These are phyloP conservation scores for Sambucus nigra DNA, from an alignment of 129 eudicot species.

Conservation along the genomic window DNA sequence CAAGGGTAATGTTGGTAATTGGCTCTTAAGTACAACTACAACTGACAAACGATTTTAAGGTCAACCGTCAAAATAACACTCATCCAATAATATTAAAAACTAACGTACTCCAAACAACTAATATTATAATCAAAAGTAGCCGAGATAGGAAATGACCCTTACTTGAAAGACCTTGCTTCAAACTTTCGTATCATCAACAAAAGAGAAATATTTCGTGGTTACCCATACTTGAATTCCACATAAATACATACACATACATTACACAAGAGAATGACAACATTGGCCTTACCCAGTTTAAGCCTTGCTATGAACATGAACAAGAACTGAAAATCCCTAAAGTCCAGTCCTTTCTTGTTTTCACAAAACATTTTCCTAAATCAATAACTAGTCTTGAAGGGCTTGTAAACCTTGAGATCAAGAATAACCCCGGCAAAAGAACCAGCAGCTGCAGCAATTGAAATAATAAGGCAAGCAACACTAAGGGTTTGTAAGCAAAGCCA, in stretches of 20 bases:
- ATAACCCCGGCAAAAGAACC: constrained; percentile 88
- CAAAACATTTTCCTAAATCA: constrained; percentile 19
- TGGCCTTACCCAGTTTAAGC: constrained; percentile 1
- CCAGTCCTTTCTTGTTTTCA: constrained; percentile 6
- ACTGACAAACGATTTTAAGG: no score
- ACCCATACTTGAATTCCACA: constrained; percentile 5
- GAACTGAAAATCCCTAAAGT: constrained; percentile 12
- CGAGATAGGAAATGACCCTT: no score
- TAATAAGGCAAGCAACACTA: constrained; percentile 61
- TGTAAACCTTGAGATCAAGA: constrained; percentile 60
- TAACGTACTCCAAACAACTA: no score
- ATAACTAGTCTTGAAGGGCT: constrained; percentile 55
- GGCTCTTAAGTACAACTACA: no score
- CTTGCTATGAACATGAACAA: constrained; percentile 21
- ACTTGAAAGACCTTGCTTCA: background rate
- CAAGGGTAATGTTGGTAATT: no score
- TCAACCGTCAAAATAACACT: no score
- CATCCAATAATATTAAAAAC: no score
- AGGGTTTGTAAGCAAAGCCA: constrained; percentile 74
- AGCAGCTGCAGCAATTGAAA: constrained; percentile 71
- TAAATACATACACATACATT: constrained; percentile 5
- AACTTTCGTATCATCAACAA: constrained; percentile 2
- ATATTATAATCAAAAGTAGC: no score
- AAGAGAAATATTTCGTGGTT: background rate
- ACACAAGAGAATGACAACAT: background rate